phyloP scores from a whole-genome alignment of 139 green algal genomes.

The Chlorella sp. region DNA sequence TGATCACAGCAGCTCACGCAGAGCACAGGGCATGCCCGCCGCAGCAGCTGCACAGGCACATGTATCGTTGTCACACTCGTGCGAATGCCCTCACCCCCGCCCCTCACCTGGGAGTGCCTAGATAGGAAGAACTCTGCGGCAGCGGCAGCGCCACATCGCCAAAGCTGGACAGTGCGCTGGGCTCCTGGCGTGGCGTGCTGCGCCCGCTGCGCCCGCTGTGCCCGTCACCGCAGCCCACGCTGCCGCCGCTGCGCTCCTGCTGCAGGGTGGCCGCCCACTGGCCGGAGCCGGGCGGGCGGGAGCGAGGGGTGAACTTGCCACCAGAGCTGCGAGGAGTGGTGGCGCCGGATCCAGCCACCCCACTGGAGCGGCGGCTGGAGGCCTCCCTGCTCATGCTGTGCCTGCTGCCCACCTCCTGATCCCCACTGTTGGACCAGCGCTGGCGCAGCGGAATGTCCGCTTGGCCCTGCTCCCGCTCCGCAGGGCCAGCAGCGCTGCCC shows the following conservation, averaged over 20 bases:
- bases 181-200: background rate
- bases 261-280: background rate
- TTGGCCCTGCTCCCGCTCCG: no score
- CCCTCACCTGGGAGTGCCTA: background rate
- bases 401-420: conserved; percentile 1
- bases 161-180: conserved; percentile 21
- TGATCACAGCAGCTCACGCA: no score
- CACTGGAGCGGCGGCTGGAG: background rate
- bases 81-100: background rate
- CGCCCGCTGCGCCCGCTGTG: background rate
- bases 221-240: background rate
- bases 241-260: background rate
- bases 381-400: background rate
- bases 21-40: no score
- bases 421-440: background rate
- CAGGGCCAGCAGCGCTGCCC: background rate
- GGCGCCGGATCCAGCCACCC: background rate
- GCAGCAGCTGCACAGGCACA: background rate
- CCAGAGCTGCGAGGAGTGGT: background rate
- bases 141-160: background rate
- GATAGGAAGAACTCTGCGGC: background rate
- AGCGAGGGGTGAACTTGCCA: background rate
- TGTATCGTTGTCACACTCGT: no score
- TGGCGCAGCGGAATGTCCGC: background rate
- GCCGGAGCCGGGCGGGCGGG: background rate